Conservation (phyloP, 345 rosid species). For the Trapa bicornis region DNA sequence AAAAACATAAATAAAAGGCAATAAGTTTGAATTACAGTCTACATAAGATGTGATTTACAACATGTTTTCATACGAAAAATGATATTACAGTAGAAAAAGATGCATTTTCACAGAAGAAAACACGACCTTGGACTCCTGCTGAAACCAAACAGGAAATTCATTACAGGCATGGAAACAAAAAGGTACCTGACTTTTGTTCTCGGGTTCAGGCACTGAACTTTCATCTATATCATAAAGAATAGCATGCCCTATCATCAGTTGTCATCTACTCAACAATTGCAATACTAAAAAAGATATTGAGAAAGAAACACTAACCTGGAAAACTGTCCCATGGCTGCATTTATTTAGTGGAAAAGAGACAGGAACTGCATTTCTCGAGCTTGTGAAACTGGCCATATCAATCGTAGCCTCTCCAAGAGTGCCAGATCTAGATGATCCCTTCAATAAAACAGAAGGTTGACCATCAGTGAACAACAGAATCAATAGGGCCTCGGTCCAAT, state of each 20-base stretch:
- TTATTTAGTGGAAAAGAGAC: constrained; percentile 44
- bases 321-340: constrained; percentile 35
- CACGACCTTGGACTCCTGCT: too few species aligned
- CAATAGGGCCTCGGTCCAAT: neutral
- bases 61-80: too few species aligned
- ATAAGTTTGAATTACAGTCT: too few species aligned
- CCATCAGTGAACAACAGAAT: neutral
- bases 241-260: neutral
- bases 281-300: neutral
- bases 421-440: constrained; percentile 50
- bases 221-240: constrained; percentile 24
- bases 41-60: too few species aligned
- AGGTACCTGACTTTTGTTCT: constrained; percentile 34
- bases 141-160: too few species aligned
- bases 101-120: too few species aligned
- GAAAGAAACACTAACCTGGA: constrained; percentile 33
- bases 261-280: neutral
- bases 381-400: constrained; percentile 33
- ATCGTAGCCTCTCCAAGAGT: constrained; percentile 52
- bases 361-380: constrained; percentile 32
- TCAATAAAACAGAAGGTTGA: constrained; percentile 3
- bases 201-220: constrained; percentile 40
- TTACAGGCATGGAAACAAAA: neutral
- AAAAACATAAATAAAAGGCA: neutral
- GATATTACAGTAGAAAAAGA: too few species aligned